Percentiles rank a stretch among this genome's conserved stretches.
phyloP scores from a whole-genome alignment of 2,329 filamentous ascomycete genomes.

The Fusarium incarnatum region DNA sequence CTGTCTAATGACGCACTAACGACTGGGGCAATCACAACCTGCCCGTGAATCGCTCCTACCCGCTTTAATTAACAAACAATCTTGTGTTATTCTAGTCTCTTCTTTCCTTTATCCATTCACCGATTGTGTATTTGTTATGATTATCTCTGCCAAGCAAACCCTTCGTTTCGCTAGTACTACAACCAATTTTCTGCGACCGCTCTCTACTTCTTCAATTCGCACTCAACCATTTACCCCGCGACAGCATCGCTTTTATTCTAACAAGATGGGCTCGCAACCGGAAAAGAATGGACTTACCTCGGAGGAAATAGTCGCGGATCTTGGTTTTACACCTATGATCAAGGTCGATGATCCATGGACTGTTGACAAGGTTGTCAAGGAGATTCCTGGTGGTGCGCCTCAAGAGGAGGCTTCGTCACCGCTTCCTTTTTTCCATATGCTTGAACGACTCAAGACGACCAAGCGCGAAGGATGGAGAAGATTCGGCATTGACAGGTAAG shows the following conservation, averaged over 20 bases:
- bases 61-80: slow-evolving; percentile 15
- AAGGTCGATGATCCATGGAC: slow-evolving; percentile 64
- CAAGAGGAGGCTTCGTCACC: slow-evolving; percentile 75
- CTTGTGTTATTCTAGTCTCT: slow-evolving; percentile 1
- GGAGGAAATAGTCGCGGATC: slow-evolving; percentile 37
- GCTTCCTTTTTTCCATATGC: slow-evolving; percentile 91
- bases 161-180: background rate
- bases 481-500: slow-evolving; percentile 76
- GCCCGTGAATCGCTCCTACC: background rate
- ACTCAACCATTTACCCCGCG: slow-evolving; percentile 24
- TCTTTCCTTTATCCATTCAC: slow-evolving; percentile 1
- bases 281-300: slow-evolving; percentile 32
- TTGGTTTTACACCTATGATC: slow-evolving; percentile 53
- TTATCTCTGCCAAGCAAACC: background rate
- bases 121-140: slow-evolving; percentile 22
- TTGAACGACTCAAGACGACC: slow-evolving; percentile 94
- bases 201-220: background rate
- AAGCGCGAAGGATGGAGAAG: slow-evolving; percentile 96
- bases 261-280: slow-evolving; percentile 48
- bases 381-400: slow-evolving; percentile 67
- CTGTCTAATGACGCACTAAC: slow-evolving; percentile 7
- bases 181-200: background rate
- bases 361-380: slow-evolving; percentile 72
- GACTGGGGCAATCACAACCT: too few relatives aligned
- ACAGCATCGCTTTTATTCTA: slow-evolving; percentile 14